Conservation (phyloP, 805 yeast species). For the Metschnikowia gelsemii region DNA sequence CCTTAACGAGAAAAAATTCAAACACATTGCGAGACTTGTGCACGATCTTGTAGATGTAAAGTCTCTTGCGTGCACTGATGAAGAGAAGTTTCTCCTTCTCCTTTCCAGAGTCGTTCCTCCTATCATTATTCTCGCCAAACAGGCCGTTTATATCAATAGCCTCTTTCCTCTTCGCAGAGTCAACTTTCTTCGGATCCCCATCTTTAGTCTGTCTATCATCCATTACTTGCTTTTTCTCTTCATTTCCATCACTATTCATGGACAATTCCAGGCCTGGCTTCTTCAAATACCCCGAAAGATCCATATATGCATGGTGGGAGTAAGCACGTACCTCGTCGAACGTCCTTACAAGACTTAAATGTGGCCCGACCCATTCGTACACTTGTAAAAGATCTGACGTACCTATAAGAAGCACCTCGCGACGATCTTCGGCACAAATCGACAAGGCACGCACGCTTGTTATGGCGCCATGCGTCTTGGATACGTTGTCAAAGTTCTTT, state of each 20-base stretch:
- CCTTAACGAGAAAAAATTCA: constrained; percentile 26
- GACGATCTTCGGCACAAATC: constrained; percentile 20
- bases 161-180: too few species aligned
- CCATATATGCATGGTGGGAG: neutral
- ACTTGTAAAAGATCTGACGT: constrained; percentile 26
- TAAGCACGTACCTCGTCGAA: constrained; percentile 25
- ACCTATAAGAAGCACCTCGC: constrained; percentile 28
- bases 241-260: neutral
- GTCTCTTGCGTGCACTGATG: constrained; percentile 31
- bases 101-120: constrained; percentile 1
- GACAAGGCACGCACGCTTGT: constrained; percentile 20
- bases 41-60: constrained; percentile 27
- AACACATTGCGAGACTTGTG: constrained; percentile 33
- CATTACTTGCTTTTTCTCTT: too few species aligned
- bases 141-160: too few species aligned
- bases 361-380: constrained; percentile 32
- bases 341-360: constrained; percentile 32
- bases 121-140: neutral
- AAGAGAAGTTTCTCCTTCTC: constrained; percentile 23
- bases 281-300: neutral
- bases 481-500: constrained; percentile 23
- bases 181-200: too few species aligned
- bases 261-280: too few species aligned
- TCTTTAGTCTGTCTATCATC: too few species aligned
- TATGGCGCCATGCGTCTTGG: constrained; percentile 21